Evolutionary conservation across 306 rosid species (phyloP).

Genomic region (Lotus japonicus): DNA sequence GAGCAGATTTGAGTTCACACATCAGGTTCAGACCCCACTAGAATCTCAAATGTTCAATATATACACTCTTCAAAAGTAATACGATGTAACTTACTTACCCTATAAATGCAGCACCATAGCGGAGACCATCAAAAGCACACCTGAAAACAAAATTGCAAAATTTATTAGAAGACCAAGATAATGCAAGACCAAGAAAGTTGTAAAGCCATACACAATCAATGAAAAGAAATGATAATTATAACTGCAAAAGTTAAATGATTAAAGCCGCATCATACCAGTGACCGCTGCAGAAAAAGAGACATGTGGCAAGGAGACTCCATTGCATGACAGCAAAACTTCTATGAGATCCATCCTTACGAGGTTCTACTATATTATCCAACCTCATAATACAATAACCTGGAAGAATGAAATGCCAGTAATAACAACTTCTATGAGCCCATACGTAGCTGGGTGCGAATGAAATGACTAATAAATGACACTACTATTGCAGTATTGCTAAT

Average conservation of each 20-base stretch:
- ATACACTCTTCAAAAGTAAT: not conserved
- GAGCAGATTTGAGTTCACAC: no score
- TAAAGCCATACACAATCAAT: not conserved
- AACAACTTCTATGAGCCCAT: conserved; percentile 1
- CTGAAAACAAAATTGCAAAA: conserved; percentile 33
- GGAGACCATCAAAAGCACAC: conserved; percentile 99
- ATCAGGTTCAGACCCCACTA: not conserved
- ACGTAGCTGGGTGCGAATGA: not conserved
- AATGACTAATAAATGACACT: conserved; percentile 14
- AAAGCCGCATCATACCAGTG: conserved; percentile 69
- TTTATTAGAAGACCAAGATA: not conserved
- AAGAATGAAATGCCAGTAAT: no score
- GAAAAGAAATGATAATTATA: conserved; percentile 10
- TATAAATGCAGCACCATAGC: conserved; percentile 93
- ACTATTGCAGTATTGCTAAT: not conserved
- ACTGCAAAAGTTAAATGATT: conserved; percentile 14
- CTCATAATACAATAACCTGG: conserved; percentile 77
- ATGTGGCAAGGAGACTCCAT: conserved; percentile 80
- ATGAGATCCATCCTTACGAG: conserved; percentile 29
- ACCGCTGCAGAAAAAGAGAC: conserved; percentile 91
- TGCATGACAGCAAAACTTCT: conserved; percentile 54
- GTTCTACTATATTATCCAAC: conserved; percentile 37
- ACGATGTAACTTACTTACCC: conserved; percentile 46
- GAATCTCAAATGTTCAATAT: conserved; percentile 1
- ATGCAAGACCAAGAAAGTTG: conserved; percentile 5